Evolutionary conservation across 2,329 filamentous ascomycete species (phyloP).

Genomic region (Bisporella sp.): DNA sequence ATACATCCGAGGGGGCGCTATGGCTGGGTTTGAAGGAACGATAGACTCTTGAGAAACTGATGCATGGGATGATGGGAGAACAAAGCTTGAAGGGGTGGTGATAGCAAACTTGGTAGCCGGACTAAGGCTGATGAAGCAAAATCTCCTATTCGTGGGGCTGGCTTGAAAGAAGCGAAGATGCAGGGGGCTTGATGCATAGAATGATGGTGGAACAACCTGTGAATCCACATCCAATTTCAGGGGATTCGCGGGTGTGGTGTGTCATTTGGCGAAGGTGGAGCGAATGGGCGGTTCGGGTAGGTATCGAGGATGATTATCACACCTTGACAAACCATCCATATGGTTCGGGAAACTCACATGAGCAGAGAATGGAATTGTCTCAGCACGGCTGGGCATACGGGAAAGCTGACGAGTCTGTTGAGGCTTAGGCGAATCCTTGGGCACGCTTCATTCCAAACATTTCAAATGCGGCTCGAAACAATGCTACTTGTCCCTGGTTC

Average conservation of each 20-base stretch:
- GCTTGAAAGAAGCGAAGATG: neutral
- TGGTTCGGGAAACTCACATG: too few relatives aligned
- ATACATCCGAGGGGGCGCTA: constrained; percentile 1
- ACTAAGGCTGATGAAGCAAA: neutral
- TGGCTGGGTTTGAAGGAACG: neutral
- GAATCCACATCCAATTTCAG: neutral
- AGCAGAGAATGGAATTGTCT: too few relatives aligned
- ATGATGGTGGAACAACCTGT: neutral
- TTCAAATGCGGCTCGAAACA: too few relatives aligned
- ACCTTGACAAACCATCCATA: too few relatives aligned
- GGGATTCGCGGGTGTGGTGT: neutral
- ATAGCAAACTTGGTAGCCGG: neutral
- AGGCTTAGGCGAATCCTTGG: too few relatives aligned
- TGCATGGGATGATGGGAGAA: neutral
- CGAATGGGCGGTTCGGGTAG: neutral
- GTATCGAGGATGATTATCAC: neutral
- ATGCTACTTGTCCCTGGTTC: too few relatives aligned
- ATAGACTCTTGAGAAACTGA: too few relatives aligned
- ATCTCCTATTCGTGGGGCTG: neutral
- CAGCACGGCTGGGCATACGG: too few relatives aligned
- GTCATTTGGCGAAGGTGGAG: neutral
- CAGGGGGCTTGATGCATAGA: neutral
- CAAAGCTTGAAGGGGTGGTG: neutral
- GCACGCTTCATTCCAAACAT: too few relatives aligned
- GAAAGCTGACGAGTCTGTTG: too few relatives aligned